A percentile compares a stretch with the other conserved stretches of the same genome.
phyloP scores from a whole-genome alignment of 2,329 filamentous ascomycete species.

The Fusarium liriodendri region DNA sequence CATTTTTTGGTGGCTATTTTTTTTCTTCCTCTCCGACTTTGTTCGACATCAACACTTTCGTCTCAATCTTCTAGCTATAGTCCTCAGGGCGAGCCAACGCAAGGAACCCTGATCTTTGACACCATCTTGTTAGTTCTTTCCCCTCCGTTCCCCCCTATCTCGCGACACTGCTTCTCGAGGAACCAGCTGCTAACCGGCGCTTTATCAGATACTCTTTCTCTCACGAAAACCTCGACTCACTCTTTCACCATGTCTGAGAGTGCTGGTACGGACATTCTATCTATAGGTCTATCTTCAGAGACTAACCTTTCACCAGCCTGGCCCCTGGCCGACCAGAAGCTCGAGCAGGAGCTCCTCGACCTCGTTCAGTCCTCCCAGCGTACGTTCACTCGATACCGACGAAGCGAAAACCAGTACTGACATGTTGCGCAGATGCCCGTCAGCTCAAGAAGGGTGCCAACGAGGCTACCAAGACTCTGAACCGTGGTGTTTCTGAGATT shows the following conservation, averaged over 20 bases:
- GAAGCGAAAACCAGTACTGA: conserved; percentile 5
- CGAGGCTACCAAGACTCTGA: conserved; percentile 81
- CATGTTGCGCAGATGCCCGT: conserved; percentile 60
- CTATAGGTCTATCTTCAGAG: neutral
- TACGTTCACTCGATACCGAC: conserved; percentile 39
- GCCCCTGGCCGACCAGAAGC: conserved; percentile 77
- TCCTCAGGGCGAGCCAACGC: conserved; percentile 69
- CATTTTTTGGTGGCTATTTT: conserved; percentile 27
- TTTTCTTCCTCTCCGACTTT: conserved; percentile 28
- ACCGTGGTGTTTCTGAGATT: conserved; percentile 90
- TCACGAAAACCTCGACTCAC: conserved; percentile 26
- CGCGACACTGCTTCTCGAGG: neutral
- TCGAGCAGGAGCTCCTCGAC: conserved; percentile 86
- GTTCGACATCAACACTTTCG: conserved; percentile 28
- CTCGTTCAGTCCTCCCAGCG: conserved; percentile 77
- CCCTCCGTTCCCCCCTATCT: neutral
- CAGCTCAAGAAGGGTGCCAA: conserved; percentile 90
- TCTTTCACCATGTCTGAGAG: conserved; percentile 42
- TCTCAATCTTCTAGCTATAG: conserved; percentile 25
- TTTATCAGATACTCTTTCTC: conserved; percentile 17
- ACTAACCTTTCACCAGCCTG: conserved; percentile 62
- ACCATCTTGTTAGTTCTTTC: conserved; percentile 23
- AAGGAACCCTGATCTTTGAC: conserved; percentile 65
- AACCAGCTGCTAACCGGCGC: conserved; percentile 24
- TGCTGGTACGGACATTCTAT: conserved; percentile 34